Base-by-base conservation (phyloP, 371 early-diverging fungal species). In the Dichotomocladium elegans region DNA sequence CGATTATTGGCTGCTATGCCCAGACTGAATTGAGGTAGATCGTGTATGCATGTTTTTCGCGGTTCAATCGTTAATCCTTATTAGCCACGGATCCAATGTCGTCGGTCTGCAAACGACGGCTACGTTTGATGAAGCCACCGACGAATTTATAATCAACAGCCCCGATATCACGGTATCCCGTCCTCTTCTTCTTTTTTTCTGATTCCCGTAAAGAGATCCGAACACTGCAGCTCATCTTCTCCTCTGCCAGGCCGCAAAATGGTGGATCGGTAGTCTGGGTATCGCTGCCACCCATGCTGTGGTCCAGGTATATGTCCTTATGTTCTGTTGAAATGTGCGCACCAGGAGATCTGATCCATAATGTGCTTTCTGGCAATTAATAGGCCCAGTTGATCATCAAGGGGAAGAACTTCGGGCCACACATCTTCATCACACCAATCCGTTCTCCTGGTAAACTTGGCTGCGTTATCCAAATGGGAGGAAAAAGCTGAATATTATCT, bases 251-350 rank as follows among this genome's bases (percentile, higher is more conserved):
- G 80, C 91, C 11, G 77, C 89, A 41, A 92, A 92, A 57, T 94
- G 93, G 93, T 94, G 94, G 94, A 86, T 93, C 48, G 95, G 95
- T 25, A 91, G 92, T 17, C 58, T 83, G 7, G 83, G 83, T 11
- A 67, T 66, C 10, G 57, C 68, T 11, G 56, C 66, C 14, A 95
- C 94, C 1, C 94, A 93, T 65, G 85, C 89, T 21, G 79, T 88
- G 47, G 87, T 94, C 24, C 89, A 90, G 51, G 64, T 68, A 56
- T 14, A n/a, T 8, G 4, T 9, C 17, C 34, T 41, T 41, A 9
- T 21, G 19, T 34, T 34, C 34, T 17, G 12, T 41, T 41, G 10
- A 41, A 8, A 9, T 17, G 42, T 11, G 42, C 22, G 34, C 25
- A 49, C 21, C 14, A 47, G n/a, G n/a, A n/a, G n/a, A n/a, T n/a